Conservation (phyloP, 1,284 basidiomycete genomes). For the Hypsizygus ulmarius region DNA sequence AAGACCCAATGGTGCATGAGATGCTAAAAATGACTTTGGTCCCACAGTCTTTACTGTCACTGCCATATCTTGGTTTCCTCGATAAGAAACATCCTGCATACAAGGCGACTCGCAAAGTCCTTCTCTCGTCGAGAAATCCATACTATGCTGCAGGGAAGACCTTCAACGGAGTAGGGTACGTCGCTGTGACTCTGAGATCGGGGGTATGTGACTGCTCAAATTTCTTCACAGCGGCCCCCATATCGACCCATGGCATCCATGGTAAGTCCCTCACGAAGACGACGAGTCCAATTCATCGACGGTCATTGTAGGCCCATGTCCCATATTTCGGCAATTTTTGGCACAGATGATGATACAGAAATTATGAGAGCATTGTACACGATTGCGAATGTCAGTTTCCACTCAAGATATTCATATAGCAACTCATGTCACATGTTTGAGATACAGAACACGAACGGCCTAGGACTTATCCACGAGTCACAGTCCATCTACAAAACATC, state of each 20-base stretch:
- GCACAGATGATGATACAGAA: constrained; percentile 67
- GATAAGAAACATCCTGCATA: constrained; percentile 57
- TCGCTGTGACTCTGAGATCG: constrained; percentile 9
- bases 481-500: constrained; percentile 57
- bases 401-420: constrained; percentile 5
- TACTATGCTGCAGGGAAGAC: constrained; percentile 64
- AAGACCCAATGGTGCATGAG: not conserved
- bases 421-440: constrained; percentile 3
- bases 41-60: constrained; percentile 64
- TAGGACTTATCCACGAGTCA: constrained; percentile 79
- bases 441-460: constrained; percentile 65
- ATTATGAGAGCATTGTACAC: constrained; percentile 59
- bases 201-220: not conserved
- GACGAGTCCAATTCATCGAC: too few species aligned
- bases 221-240: constrained; percentile 59
- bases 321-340: constrained; percentile 69
- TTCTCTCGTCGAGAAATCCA: constrained; percentile 65
- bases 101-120: constrained; percentile 55
- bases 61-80: constrained; percentile 77
- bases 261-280: constrained; percentile 42
- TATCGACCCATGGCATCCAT: constrained; percentile 68
- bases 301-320: constrained; percentile 89
- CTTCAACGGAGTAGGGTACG: constrained; percentile 68
- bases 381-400: constrained; percentile 57
- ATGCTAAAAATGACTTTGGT: constrained; percentile 2